Conservation (phyloP, 2,329 filamentous ascomycete species). For the Verticillium longisporum region DNA sequence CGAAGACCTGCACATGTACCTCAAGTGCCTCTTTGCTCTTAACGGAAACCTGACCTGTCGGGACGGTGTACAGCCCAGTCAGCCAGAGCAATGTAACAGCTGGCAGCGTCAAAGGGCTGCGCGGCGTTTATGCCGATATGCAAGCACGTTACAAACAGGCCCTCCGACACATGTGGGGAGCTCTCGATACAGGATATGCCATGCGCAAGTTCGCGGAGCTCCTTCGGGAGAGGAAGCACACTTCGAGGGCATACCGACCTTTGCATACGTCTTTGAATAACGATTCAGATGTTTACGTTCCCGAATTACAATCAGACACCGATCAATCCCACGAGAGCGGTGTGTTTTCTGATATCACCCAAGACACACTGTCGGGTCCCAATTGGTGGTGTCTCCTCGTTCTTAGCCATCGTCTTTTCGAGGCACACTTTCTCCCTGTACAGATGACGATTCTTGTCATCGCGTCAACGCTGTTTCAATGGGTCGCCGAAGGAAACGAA, state of each 20-base stretch:
- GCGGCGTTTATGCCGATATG: conserved; percentile 50
- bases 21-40: conserved; percentile 71
- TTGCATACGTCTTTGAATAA: conserved; percentile 46
- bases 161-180: conserved; percentile 70
- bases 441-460: conserved; percentile 61
- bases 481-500: conserved; percentile 41
- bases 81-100: conserved; percentile 68
- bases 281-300: conserved; percentile 38
- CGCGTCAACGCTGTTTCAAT: conserved; percentile 53
- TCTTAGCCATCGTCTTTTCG: conserved; percentile 62
- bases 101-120: conserved; percentile 43
- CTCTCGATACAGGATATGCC: conserved; percentile 61
- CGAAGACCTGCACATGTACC: conserved; percentile 71
- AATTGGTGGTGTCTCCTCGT: conserved; percentile 50
- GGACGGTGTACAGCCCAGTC: conserved; percentile 60
- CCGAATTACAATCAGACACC: conserved; percentile 33
- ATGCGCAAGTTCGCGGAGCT: conserved; percentile 51
- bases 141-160: conserved; percentile 65
- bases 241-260: conserved; percentile 46
- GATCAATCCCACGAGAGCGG: conserved; percentile 38
- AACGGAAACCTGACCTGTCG: conserved; percentile 61
- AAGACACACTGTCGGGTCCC: conserved; percentile 41
- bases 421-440: conserved; percentile 65
- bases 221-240: conserved; percentile 51
- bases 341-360: conserved; percentile 48